Percentiles rank a stretch among this genome's conserved stretches.
These are phyloP conservation scores for Scytalidium lignicola DNA, from an alignment of 2,329 filamentous ascomycete genomes.

Conservation along the genomic window DNA sequence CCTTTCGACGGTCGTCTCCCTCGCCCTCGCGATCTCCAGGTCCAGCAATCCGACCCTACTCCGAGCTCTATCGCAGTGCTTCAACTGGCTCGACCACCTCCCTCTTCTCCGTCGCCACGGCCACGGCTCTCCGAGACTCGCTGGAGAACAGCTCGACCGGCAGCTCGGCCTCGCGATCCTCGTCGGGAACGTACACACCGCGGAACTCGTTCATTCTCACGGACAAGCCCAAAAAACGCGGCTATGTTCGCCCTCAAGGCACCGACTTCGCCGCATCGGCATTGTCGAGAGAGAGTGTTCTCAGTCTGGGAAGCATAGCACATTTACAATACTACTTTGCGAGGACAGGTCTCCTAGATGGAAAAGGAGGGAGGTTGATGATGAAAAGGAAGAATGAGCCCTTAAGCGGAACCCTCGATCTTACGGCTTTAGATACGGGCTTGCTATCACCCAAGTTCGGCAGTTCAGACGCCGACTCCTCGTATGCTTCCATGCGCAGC, in stretches of 20 bases:
- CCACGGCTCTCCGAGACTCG: conserved; percentile 44
- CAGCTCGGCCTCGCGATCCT: conserved; percentile 53
- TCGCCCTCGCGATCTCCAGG: conserved; percentile 58
- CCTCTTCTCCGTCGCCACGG: conserved; percentile 37
- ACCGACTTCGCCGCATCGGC: conserved; percentile 81
- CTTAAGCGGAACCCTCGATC: conserved; percentile 44
- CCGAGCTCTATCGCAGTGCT: conserved; percentile 57
- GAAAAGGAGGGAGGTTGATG: conserved; percentile 82
- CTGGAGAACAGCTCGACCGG: conserved; percentile 44
- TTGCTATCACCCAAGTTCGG: conserved; percentile 36
- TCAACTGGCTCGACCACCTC: conserved; percentile 50
- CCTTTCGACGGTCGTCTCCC: conserved; percentile 44
- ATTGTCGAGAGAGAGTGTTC: conserved; percentile 84
- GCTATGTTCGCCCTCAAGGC: conserved; percentile 30
- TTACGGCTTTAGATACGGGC: conserved; percentile 46
- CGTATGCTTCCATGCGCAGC: conserved; percentile 54
- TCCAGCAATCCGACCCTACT: conserved; percentile 55
- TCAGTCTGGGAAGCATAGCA: conserved; percentile 93
- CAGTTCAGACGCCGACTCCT: conserved; percentile 50
- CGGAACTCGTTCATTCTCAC: conserved; percentile 40
- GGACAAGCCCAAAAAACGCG: conserved; percentile 32
- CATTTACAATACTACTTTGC: conserved; percentile 99
- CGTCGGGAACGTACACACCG: conserved; percentile 49
- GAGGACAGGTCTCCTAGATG: conserved; percentile 84
- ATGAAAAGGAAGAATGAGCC: conserved; percentile 57